Base-by-base conservation (phyloP, 2,329 filamentous ascomycete species). In the Fusarium pininemorale region DNA sequence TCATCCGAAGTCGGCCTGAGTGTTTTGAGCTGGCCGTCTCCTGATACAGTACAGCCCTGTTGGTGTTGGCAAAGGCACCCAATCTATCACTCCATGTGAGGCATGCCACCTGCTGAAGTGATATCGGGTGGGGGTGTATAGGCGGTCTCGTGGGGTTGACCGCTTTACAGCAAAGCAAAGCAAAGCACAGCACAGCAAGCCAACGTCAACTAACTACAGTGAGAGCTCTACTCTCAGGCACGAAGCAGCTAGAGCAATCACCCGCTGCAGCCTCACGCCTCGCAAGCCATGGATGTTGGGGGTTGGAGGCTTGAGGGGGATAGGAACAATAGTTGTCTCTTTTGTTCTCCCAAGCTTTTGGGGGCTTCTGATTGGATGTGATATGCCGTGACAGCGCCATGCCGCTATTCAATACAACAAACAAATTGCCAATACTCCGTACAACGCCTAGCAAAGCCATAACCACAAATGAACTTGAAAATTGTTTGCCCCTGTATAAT, bases 61-160 rank as follows among this genome's bases (percentile, higher is more conserved):
- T 20, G 32, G 42, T 26, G 42, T 45, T 15, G 28, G 38, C 35
- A 57, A 48, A 42, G 41, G 26, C n/a, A 44, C 26, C 62, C 58
- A 61, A 63, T 72, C n/a, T 56, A 39, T 48, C 65, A 72, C 35
- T 48, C 55, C 59, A 64, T 73, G 51, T 57, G 48, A 62, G 50
- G 65, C 60, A 73, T 70, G 55, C 60, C 70, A 73, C 69, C 50
- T 28, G n/a, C 50, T 61, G n/a, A 22, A 30, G 44, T 30, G 56
- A 74, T 42, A 57, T 41, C 48, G 54, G 61, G 71, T 63, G 70
- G 71, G 71, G 71, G 70, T 53, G 62, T 61, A 66, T 30, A 50
- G 56, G 56, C 44, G 47, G 55, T 53, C 41, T 55, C 56, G 68
- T 71, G 62, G 69, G 68, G 44, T 71, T 71, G 41, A 28, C 42